Evolutionary conservation across 352 stramenopile genomes (phyloP), one percentile per base, ranked within the genome.

Genomic region (Pythium dissotocum): DNA sequence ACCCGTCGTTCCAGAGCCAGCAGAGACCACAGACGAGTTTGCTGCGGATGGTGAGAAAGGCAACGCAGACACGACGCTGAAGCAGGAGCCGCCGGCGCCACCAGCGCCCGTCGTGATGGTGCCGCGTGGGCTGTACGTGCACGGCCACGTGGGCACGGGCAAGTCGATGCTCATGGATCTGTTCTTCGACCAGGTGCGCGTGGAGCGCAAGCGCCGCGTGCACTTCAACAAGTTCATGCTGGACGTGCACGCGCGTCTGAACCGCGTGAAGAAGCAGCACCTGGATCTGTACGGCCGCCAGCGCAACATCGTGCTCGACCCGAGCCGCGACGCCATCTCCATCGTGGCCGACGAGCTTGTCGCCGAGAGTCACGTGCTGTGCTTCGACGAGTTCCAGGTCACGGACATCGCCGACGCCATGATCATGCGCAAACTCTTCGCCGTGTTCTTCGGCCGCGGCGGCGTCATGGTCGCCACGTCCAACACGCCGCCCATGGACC

Each of bases 201-300:
- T 86, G 28, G 53, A 79, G 42, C 88, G 80, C 69, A 98, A 98
- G 65, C 87, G 86, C 38, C 83, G 96, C 46, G 89, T 98, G 61
- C 97, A 99, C 74, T 99, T 99, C 71, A 98, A 99, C 78, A 87
- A 93, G 59, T 99, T 99, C 79, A 97, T 99, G 84, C 75, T 98
- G 32, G 89, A 99, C 21, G 90, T 99, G 16, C 97, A 99, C 70
- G 69, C 82, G 63, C 85, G 91, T 6, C 88, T 99, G 40, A 91
- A 98, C 69, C 40, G 71, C 33, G 76, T 97, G 36, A 98, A 98
- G 81, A 82, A 95, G 74, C 63, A 85, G 67, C 83, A 98, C 58
- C 71, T 98, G 56, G 65, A 79, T 60, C 61, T 51, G 10, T 88
- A 92, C 42, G 92, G 91, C 4, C 78, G 94, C 28, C 90, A 91